Evolutionary conservation across 2,329 filamentous ascomycete species (phyloP).

Genomic region (Aciculosporium take): DNA sequence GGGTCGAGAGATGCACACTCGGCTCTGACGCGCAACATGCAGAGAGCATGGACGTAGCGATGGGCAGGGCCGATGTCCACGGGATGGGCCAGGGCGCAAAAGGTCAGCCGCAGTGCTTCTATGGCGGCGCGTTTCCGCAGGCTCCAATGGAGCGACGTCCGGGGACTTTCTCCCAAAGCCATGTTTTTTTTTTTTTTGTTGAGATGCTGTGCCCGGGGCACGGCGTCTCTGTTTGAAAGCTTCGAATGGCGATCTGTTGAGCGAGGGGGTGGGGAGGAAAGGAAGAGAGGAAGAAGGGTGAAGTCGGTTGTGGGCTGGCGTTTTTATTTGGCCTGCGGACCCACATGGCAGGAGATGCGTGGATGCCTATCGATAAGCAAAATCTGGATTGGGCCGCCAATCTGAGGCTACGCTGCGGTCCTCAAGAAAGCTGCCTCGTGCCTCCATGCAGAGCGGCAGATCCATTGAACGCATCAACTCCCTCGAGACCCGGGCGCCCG

Average conservation of each 20-base stretch:
- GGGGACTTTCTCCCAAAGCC: slow-evolving; percentile 99
- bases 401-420: neutral
- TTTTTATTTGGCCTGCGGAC: slow-evolving; percentile 16
- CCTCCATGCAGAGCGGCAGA: too few relatives aligned
- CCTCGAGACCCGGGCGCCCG: too few relatives aligned
- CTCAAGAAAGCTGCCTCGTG: neutral
- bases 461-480: too few relatives aligned
- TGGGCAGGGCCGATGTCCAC: slow-evolving; percentile 24
- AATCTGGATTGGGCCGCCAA: slow-evolving; percentile 1
- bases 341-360: slow-evolving; percentile 7
- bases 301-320: slow-evolving; percentile 6
- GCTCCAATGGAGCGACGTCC: slow-evolving; percentile 50
- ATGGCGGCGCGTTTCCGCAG: slow-evolving; percentile 99
- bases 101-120: slow-evolving; percentile 94
- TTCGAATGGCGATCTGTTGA: slow-evolving; percentile 99
- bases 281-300: slow-evolving; percentile 11
- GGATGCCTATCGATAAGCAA: neutral
- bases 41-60: slow-evolving; percentile 28
- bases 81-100: slow-evolving; percentile 41
- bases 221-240: slow-evolving; percentile 71
- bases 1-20: slow-evolving; percentile 28
- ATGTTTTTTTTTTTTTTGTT: slow-evolving; percentile 14
- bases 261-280: slow-evolving; percentile 55
- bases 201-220: slow-evolving; percentile 17
- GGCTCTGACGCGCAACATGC: slow-evolving; percentile 12